phyloP scores from a whole-genome alignment of 2,329 filamentous ascomycete species.

The Calonectria ilicicola region DNA sequence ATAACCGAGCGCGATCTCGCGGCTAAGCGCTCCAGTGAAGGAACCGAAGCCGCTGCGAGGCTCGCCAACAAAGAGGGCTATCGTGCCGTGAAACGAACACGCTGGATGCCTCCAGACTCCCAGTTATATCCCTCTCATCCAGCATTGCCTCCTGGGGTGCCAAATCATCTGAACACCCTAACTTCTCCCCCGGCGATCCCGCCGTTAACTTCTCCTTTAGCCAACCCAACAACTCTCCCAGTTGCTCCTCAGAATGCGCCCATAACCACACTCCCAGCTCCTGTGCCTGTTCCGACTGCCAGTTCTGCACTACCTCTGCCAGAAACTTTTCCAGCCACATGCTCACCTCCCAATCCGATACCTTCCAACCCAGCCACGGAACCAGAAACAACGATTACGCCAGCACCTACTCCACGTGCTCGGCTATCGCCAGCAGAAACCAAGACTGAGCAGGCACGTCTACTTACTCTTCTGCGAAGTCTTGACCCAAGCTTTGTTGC shows the following conservation, averaged over 20 bases:
- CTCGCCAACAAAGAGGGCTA: constrained; percentile 67
- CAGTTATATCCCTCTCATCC: constrained; percentile 4
- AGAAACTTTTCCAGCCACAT: background rate
- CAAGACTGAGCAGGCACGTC: constrained; percentile 70
- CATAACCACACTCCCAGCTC: background rate
- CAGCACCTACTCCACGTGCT: constrained; percentile 26
- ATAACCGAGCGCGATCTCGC: constrained; percentile 63
- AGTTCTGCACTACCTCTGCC: background rate
- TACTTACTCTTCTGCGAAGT: constrained; percentile 67
- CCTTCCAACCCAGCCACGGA: background rate
- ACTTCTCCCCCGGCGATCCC: constrained; percentile 2
- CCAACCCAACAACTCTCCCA: background rate
- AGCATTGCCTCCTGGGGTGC: background rate
- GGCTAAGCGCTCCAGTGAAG: constrained; percentile 72
- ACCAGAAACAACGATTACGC: background rate
- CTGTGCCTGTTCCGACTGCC: background rate
- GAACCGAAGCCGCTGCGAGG: constrained; percentile 68
- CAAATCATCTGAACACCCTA: background rate
- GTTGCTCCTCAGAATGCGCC: background rate
- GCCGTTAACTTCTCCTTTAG: constrained; percentile 3
- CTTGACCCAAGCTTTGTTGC: constrained; percentile 68
- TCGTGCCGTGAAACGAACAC: constrained; percentile 59
- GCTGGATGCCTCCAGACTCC: constrained; percentile 42
- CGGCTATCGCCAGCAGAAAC: constrained; percentile 55
- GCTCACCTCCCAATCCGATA: background rate